phyloP scores from a whole-genome alignment of 140 eudicot species.

The Stevia rebaudiana region DNA sequence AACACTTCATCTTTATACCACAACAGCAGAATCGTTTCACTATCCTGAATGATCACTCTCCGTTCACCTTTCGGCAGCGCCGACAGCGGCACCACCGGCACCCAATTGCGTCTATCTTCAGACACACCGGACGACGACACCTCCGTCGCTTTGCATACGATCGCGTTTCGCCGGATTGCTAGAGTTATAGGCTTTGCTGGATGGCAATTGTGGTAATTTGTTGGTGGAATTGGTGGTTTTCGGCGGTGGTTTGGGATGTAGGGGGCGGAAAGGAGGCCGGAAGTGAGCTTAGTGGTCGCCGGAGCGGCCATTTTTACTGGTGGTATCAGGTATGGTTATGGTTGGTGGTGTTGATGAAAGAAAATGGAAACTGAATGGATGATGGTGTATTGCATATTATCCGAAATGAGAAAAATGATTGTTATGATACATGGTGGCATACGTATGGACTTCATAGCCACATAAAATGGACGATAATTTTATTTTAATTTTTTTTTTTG shows the following conservation, averaged over 20 bases:
- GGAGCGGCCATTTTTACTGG: slow-evolving; percentile 39
- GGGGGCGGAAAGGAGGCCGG: slow-evolving; percentile 41
- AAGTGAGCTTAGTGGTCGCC: slow-evolving; percentile 47
- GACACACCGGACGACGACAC: slow-evolving; percentile 33
- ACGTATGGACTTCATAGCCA: slow-evolving; percentile 41
- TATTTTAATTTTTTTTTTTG: not conserved
- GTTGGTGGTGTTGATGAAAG: not conserved
- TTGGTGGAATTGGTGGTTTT: slow-evolving; percentile 15
- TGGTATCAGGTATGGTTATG: slow-evolving; percentile 17
- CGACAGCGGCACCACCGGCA: slow-evolving; percentile 90
- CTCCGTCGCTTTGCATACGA: slow-evolving; percentile 65
- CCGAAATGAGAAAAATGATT: slow-evolving; percentile 2
- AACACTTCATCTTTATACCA: slow-evolving; percentile 81
- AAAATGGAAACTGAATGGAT: slow-evolving; percentile 6
- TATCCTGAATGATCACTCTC: slow-evolving; percentile 84
- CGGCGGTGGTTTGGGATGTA: slow-evolving; percentile 35
- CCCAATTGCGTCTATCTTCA: slow-evolving; percentile 54
- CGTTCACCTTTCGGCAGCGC: slow-evolving; percentile 95
- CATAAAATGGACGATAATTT: slow-evolving; percentile 29
- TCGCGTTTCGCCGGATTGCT: not conserved
- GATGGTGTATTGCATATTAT: slow-evolving; percentile 18
- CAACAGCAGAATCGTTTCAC: slow-evolving; percentile 62
- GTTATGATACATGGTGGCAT: slow-evolving; percentile 7
- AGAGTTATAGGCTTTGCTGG: not conserved
- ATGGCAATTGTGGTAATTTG: slow-evolving; percentile 9